Percentiles rank a stretch among this genome's conserved stretches.
phyloP scores from a whole-genome alignment of 202 grass and related monocot genomes.

The Schoenoplectus tabernaemontani region DNA sequence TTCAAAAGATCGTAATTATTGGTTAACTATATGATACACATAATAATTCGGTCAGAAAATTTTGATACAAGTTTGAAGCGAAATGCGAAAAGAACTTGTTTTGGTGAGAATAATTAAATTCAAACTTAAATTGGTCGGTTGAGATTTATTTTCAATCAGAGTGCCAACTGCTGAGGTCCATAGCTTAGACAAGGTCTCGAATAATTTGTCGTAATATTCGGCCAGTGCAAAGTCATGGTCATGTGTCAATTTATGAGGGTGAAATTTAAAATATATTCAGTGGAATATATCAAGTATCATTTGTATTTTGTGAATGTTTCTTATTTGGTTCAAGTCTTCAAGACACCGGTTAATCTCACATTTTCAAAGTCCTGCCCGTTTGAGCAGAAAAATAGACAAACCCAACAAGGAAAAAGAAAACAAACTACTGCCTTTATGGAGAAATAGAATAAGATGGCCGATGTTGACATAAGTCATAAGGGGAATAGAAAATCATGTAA shows the following conservation, averaged over 20 bases:
- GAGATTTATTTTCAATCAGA: not conserved
- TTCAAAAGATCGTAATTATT: no score
- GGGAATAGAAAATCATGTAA: no score
- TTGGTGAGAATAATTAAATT: no score
- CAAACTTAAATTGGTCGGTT: not conserved
- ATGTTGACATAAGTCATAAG: not conserved
- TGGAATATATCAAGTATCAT: not conserved
- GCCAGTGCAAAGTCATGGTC: constrained; percentile 3
- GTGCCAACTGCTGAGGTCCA: not conserved
- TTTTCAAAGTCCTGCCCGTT: not conserved
- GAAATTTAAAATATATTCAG: not conserved
- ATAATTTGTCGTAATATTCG: not conserved
- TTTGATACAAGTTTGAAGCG: no score
- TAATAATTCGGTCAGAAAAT: no score
- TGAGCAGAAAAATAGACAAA: not conserved
- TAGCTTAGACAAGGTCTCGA: not conserved
- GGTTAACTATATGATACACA: no score
- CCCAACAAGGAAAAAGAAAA: not conserved
- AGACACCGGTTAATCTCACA: not conserved
- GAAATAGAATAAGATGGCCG: not conserved
- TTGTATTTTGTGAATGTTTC: not conserved
- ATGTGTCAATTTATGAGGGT: constrained; percentile 12
- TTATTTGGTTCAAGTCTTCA: not conserved
- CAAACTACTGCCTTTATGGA: not conserved
- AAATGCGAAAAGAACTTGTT: no score